Conservation (phyloP, 2,329 filamentous ascomycete species). For the Sclerotinia trifoliorum region DNA sequence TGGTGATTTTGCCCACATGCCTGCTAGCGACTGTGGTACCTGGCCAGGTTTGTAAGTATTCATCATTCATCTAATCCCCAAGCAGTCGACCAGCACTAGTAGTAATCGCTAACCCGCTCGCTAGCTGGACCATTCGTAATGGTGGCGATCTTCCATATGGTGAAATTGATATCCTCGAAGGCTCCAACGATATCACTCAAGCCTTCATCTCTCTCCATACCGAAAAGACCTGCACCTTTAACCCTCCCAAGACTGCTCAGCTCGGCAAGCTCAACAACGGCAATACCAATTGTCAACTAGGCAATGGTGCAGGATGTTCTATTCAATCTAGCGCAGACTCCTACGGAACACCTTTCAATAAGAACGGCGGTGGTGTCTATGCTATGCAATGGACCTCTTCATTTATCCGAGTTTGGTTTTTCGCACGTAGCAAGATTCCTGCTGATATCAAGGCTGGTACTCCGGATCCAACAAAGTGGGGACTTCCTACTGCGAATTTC, state of each 20-base stretch:
- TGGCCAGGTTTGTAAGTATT: slow-evolving; percentile 63
- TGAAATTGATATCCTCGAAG: slow-evolving; percentile 45
- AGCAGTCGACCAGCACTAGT: not conserved
- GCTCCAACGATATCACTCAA: slow-evolving; percentile 53
- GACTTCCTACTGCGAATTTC: slow-evolving; percentile 58
- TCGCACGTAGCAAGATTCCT: slow-evolving; percentile 67
- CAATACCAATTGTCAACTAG: slow-evolving; percentile 42
- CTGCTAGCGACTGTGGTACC: slow-evolving; percentile 65
- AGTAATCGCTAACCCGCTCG: not conserved
- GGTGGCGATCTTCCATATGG: slow-evolving; percentile 27
- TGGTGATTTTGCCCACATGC: slow-evolving; percentile 72
- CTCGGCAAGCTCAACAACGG: slow-evolving; percentile 39
- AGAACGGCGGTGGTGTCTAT: slow-evolving; percentile 49
- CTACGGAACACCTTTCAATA: slow-evolving; percentile 34
- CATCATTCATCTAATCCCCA: slow-evolving; percentile 5
- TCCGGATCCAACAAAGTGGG: slow-evolving; percentile 68
- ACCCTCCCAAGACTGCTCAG: slow-evolving; percentile 22
- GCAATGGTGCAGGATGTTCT: slow-evolving; percentile 45
- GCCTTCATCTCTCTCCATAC: slow-evolving; percentile 32
- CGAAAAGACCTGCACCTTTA: slow-evolving; percentile 27
- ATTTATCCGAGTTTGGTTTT: slow-evolving; percentile 51
- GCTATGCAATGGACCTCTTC: slow-evolving; percentile 56
- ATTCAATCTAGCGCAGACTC: slow-evolving; percentile 41
- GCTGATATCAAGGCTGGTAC: slow-evolving; percentile 59
- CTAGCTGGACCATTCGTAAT: slow-evolving; percentile 33